These are phyloP conservation scores for Hamiltosporidium magnivora DNA, from an alignment of 371 early-diverging fungal species.

Conservation along the genomic window DNA sequence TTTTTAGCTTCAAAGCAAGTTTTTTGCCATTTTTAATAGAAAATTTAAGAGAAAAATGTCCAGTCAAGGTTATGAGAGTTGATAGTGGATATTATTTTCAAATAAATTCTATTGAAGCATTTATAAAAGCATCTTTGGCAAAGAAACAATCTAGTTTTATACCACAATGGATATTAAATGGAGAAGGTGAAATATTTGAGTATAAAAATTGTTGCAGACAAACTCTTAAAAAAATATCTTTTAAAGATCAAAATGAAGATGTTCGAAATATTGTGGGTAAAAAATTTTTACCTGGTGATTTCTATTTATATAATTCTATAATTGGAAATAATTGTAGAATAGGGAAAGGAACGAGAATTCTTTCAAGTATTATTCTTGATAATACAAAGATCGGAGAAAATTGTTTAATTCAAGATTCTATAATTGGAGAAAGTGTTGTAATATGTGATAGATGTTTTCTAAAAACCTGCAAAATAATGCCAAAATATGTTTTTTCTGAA, in stretches of 20 bases:
- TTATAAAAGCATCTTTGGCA: conserved; percentile 1
- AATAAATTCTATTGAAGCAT: conserved; percentile 11
- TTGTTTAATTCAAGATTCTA: conserved; percentile 8
- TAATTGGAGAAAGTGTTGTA: conserved; percentile 4
- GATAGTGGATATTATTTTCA: conserved; percentile 8
- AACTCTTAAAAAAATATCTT: not conserved
- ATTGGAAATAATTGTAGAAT: conserved; percentile 18
- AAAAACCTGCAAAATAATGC: too few species aligned
- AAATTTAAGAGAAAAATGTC: conserved; percentile 1
- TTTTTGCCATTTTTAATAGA: conserved; percentile 18
- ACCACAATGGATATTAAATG: too few species aligned
- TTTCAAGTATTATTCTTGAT: not conserved
- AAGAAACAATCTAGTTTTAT: too few species aligned
- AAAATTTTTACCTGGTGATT: not conserved
- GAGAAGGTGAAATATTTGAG: too few species aligned
- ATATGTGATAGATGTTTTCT: not conserved
- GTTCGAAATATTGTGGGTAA: conserved; percentile 13
- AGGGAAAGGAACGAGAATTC: not conserved
- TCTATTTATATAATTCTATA: conserved; percentile 10
- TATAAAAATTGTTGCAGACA: too few species aligned
- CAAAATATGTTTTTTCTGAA: too few species aligned
- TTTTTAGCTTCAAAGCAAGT: conserved; percentile 21
- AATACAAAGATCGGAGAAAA: conserved; percentile 3
- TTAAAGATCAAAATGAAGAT: conserved; percentile 8
- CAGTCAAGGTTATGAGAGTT: conserved; percentile 14